phyloP scores from a whole-genome alignment of 352 stramenopile species.

The Pythium volutum region DNA sequence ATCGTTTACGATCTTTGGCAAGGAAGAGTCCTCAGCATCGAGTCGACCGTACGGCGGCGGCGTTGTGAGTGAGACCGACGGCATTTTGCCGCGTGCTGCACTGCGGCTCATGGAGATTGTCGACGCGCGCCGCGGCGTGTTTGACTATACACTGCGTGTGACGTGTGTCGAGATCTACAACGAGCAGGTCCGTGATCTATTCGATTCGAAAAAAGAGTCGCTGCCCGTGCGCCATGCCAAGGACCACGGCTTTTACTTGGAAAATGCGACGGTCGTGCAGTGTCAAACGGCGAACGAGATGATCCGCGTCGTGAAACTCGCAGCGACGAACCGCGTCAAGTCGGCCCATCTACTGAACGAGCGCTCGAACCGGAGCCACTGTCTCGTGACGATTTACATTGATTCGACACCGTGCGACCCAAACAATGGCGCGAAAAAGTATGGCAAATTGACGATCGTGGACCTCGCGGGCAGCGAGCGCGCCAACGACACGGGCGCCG shows the following conservation, averaged over 20 bases:
- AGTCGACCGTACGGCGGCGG: slow-evolving; percentile 5
- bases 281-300: slow-evolving; percentile 57
- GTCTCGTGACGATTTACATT: slow-evolving; percentile 77
- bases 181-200: slow-evolving; percentile 62
- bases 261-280: slow-evolving; percentile 68
- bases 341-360: slow-evolving; percentile 72
- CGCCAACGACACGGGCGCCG: slow-evolving; percentile 54
- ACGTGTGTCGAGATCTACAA: slow-evolving; percentile 83
- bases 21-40: slow-evolving; percentile 32
- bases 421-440: slow-evolving; percentile 37
- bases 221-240: slow-evolving; percentile 57
- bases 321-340: slow-evolving; percentile 56
- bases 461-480: slow-evolving; percentile 72
- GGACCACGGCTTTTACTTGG: slow-evolving; percentile 63
- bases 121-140: slow-evolving; percentile 28
- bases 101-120: slow-evolving; percentile 53
- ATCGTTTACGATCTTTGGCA: slow-evolving; percentile 73
- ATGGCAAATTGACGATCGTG: slow-evolving; percentile 76
- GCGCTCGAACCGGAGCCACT: slow-evolving; percentile 72
- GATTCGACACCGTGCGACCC: slow-evolving; percentile 39
- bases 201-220: slow-evolving; percentile 56
- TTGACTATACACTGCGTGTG: slow-evolving; percentile 61
- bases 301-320: slow-evolving; percentile 56
- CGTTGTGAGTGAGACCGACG: slow-evolving; percentile 25
- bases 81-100: slow-evolving; percentile 50